These are phyloP conservation scores for Sanchytrium tribonematis DNA, from an alignment of 371 early-diverging fungal genomes.

Conservation along the genomic window DNA sequence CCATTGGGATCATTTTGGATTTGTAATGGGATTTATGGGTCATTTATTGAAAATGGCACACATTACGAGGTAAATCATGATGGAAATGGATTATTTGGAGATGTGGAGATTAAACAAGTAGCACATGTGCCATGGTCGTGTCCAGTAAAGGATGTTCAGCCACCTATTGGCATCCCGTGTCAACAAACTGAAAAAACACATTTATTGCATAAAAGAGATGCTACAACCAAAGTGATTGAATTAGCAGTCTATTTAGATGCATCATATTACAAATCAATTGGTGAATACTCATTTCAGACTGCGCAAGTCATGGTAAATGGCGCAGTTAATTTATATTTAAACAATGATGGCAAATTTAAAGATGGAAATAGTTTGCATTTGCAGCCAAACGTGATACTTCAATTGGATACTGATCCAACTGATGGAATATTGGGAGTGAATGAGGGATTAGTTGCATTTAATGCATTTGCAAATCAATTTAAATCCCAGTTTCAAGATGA, in stretches of 20 bases:
- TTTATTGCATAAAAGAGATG: conserved; percentile 1
- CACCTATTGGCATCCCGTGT: background rate
- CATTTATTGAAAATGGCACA: background rate
- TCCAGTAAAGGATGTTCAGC: background rate
- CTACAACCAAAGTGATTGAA: background rate
- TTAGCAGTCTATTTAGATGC: background rate
- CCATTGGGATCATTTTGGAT: background rate
- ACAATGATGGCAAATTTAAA: background rate
- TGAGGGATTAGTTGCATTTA: too few relatives aligned
- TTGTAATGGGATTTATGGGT: background rate
- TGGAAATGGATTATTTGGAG: background rate
- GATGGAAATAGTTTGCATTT: background rate
- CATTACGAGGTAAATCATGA: background rate
- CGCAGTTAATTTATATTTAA: background rate
- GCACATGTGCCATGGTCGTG: background rate
- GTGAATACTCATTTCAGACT: background rate
- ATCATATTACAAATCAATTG: background rate
- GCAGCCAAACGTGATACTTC: background rate
- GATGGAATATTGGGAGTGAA: too few relatives aligned
- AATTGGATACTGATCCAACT: background rate
- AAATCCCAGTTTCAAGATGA: background rate
- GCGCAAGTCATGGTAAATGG: background rate
- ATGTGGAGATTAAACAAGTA: background rate
- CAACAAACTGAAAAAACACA: background rate
- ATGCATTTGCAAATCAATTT: background rate